Evolutionary conservation across 352 stramenopile genomes (phyloP), one percentile per base, ranked within the genome.

Genomic region (Globisporangium splendens): DNA sequence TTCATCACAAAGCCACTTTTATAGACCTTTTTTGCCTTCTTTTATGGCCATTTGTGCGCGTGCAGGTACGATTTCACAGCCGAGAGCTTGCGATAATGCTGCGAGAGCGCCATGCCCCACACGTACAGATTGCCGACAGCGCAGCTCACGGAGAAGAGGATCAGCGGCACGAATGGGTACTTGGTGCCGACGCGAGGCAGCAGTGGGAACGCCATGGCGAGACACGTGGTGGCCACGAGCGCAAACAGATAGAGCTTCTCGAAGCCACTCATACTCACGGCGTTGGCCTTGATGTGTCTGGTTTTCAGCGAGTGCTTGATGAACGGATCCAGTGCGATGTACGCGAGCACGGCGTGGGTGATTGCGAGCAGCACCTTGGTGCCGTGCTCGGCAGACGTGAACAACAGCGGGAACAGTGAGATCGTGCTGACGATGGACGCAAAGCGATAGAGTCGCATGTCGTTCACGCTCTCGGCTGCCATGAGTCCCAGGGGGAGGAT

Each of bases 351-450:
- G 20, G 71, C 76, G 60, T 96, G 84, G 1, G 70, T 66, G 24
- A 68, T 46, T 3, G 79, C 83, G 11, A 96, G 69, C 3, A 96
- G 61, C n/a, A 89, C 60, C 49, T 92, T 91, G 0, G 86, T 91
- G 46, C 62, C 69, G 18, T 92, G 75, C 47, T 96, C 86, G 1
- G 82, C 82, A 0, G 82, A 73, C 1, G 85, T 96, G 56, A 96
- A 96, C 0, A 96, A 62, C 17, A 96, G 62, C 28, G 87, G 85
- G 55, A 96, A 94, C 15, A 96, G 73, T 46, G 84, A 93, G 44
- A 96, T 75, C 1, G 75, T 86, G 18, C 77, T 83, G 17, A 88
- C 56, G 18, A 86, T 65, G 1, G 83, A 86, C 17, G 80, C 74
- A 53, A 95, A 81, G 31, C 82, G 72, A 54, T 94, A 95, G 43